Conservation (phyloP, 2,329 filamentous ascomycete genomes). For the Bipolaris sorokiniana region DNA sequence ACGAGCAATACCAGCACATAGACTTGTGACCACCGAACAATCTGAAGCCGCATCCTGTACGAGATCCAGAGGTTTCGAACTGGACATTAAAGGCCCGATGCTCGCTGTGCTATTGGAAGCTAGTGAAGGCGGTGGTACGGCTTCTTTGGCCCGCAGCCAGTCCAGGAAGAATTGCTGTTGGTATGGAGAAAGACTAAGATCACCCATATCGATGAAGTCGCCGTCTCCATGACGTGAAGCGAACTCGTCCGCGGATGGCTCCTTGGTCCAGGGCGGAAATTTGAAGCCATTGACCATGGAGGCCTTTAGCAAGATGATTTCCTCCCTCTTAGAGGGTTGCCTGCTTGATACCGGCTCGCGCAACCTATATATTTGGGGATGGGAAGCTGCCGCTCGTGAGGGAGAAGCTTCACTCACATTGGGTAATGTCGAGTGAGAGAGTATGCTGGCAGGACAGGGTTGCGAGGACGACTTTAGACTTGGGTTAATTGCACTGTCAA, state of each 20-base stretch:
- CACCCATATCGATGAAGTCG: constrained; percentile 71
- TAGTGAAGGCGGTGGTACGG: constrained; percentile 60
- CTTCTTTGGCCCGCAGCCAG: constrained; percentile 79
- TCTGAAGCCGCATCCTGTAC: constrained; percentile 96
- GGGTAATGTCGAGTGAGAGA: neutral
- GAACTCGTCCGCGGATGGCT: constrained; percentile 69
- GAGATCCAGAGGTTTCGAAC: constrained; percentile 71
- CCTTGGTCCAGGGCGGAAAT: constrained; percentile 81
- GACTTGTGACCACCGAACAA: constrained; percentile 94
- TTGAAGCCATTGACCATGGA: constrained; percentile 81
- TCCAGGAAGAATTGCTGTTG: constrained; percentile 79
- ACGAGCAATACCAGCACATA: constrained; percentile 80
- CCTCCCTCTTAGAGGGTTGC: constrained; percentile 70
- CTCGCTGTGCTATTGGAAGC: constrained; percentile 36
- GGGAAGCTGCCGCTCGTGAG: constrained; percentile 16
- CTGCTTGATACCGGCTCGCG: constrained; percentile 62
- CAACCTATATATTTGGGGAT: constrained; percentile 43
- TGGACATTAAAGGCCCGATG: constrained; percentile 61
- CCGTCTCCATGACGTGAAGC: constrained; percentile 55
- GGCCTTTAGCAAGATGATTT: constrained; percentile 76
- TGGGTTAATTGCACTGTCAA: neutral
- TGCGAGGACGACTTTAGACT: neutral
- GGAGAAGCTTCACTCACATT: neutral
- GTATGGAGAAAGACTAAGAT: constrained; percentile 73
- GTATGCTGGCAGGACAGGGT: neutral